Conservation (phyloP, 1,284 basidiomycete genomes). For the Austroboletus novae-zelandiae region DNA sequence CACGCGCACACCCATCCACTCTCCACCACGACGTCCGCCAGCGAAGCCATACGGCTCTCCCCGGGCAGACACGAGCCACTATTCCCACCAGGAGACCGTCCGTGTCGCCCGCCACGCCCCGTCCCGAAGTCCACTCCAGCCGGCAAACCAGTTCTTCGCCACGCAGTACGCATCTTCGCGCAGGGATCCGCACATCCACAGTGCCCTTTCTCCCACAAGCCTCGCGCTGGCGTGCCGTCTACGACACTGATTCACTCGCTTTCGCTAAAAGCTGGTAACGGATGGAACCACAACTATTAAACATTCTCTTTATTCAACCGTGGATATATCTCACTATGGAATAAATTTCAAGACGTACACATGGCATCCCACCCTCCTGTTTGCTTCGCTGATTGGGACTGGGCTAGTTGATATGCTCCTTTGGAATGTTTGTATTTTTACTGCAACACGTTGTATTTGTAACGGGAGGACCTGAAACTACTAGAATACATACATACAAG, state of each 20-base stretch:
- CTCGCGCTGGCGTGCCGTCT: constrained; percentile 14
- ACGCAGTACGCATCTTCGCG: constrained; percentile 4
- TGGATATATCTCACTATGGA: constrained; percentile 12
- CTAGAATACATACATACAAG: not conserved
- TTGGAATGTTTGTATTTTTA: constrained; percentile 24
- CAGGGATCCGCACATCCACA: constrained; percentile 12
- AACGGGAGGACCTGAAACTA: constrained; percentile 9
- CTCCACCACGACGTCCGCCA: constrained; percentile 5
- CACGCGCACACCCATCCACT: not conserved
- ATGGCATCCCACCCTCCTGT: constrained; percentile 2
- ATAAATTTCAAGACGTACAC: constrained; percentile 15
- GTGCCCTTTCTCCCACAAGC: constrained; percentile 6
- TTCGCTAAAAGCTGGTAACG: not conserved
- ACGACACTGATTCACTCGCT: constrained; percentile 3
- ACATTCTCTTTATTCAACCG: constrained; percentile 17
- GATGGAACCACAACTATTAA: constrained; percentile 13
- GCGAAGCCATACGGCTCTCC: constrained; percentile 30
- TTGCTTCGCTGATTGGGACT: constrained; percentile 15
- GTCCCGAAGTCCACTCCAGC: constrained; percentile 20
- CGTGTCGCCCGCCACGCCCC: constrained; percentile 31
- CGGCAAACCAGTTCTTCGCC: constrained; percentile 26
- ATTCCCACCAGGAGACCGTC: constrained; percentile 38
- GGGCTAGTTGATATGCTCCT: constrained; percentile 4
- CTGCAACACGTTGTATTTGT: constrained; percentile 22
- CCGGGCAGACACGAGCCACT: constrained; percentile 32